A percentile compares a stretch with the other conserved stretches of the same genome.
phyloP scores from a whole-genome alignment of 2,329 filamentous ascomycete species.

The Fusarium sp. region DNA sequence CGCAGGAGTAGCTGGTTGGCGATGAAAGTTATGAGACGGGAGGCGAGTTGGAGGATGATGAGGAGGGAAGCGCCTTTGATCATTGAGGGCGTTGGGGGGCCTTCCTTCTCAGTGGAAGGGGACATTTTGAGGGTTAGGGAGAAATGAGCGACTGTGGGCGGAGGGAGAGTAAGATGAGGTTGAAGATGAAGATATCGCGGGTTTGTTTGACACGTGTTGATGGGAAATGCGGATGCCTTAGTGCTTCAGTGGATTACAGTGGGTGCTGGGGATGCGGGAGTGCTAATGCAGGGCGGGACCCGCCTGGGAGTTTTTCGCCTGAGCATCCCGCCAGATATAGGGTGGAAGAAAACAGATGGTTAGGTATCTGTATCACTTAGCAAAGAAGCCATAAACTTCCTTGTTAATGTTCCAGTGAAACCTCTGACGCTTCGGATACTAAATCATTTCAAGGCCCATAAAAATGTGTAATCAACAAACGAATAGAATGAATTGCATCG shows the following conservation, averaged over 20 bases:
- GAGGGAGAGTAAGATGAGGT: background rate
- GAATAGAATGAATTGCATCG: background rate
- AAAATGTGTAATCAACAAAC: background rate
- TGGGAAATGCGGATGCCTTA: background rate
- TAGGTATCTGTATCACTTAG: no score
- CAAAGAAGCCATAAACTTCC: no score
- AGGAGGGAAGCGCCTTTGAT: constrained; percentile 83
- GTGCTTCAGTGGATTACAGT: constrained; percentile 16
- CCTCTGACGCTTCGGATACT: no score
- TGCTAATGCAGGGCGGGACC: background rate
- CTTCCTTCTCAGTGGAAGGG: background rate
- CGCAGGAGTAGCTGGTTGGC: constrained; percentile 93
- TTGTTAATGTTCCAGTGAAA: no score
- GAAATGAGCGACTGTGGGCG: background rate
- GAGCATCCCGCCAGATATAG: background rate
- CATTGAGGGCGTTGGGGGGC: constrained; percentile 41
- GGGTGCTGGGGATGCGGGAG: background rate
- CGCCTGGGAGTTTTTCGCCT: background rate
- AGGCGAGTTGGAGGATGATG: constrained; percentile 86
- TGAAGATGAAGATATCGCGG: background rate
- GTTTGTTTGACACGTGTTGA: constrained; percentile 29
- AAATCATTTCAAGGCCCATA: no score
- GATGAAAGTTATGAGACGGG: constrained; percentile 87
- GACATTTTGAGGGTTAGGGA: constrained; percentile 1
- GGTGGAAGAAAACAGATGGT: background rate